phyloP scores from a whole-genome alignment of 495 filamentous ascomycete genomes.

The Tricharina praecox region DNA sequence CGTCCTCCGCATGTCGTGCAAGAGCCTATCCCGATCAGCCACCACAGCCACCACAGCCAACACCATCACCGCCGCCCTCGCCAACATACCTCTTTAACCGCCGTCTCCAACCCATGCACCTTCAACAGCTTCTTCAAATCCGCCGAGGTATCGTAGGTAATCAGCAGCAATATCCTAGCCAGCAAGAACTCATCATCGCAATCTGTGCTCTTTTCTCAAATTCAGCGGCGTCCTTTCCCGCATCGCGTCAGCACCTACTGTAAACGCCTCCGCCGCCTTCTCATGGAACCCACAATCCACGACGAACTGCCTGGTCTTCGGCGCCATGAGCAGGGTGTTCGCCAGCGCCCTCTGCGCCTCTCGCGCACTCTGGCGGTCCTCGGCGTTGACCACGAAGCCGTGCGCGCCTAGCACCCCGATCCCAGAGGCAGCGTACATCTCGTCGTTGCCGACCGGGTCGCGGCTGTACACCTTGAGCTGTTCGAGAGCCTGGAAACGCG shows the following conservation, averaged over 20 bases:
- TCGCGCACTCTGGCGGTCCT: conserved; percentile 42
- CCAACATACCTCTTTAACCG: conserved; percentile 40
- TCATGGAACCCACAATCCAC: conserved; percentile 59
- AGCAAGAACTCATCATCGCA: conserved; percentile 78
- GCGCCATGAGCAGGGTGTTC: conserved; percentile 62
- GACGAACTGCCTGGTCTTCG: conserved; percentile 57
- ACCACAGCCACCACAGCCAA: too few relatives aligned
- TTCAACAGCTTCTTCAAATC: conserved; percentile 53
- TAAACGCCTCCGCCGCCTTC: conserved; percentile 53
- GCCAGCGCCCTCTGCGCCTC: conserved; percentile 74
- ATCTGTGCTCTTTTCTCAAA: conserved; percentile 42
- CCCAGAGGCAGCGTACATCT: conserved; percentile 71
- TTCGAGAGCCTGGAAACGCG: conserved; percentile 44
- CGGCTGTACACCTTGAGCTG: conserved; percentile 67
- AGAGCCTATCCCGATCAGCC: too few relatives aligned
- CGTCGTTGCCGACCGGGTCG: conserved; percentile 48
- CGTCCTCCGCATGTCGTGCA: conserved; percentile 44
- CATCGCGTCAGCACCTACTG: conserved; percentile 30
- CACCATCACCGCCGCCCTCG: conserved; percentile 10
- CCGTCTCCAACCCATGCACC: conserved; percentile 50
- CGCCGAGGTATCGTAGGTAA: conserved; percentile 63
- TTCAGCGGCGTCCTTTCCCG: conserved; percentile 8
- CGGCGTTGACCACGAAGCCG: conserved; percentile 46
- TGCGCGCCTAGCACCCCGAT: conserved; percentile 54
- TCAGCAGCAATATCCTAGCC: conserved; percentile 66